A percentile compares a stretch with the other conserved stretches of the same genome.
Evolutionary conservation across 768 basidiomycete genomes (phyloP).

Genomic region (Boletus vinaceobasis): DNA sequence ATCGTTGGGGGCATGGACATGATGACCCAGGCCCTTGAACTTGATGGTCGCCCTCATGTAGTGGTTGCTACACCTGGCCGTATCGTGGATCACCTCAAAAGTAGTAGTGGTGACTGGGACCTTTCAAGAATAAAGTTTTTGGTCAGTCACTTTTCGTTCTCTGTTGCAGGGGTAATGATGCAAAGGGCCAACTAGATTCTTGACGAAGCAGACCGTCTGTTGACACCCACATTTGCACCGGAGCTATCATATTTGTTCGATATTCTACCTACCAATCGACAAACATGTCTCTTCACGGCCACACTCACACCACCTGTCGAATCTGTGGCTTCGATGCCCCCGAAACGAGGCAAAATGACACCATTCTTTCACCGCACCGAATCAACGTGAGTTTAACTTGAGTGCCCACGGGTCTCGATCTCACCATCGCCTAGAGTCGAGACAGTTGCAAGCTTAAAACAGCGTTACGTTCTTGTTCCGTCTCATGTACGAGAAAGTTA

Average conservation of each 20-base stretch:
- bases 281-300: conserved; percentile 96
- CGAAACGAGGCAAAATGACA: conserved; percentile 76
- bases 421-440: conserved; percentile 55
- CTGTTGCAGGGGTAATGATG: background rate
- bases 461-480: conserved; percentile 88
- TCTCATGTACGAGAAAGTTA: conserved; percentile 93
- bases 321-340: conserved; percentile 63
- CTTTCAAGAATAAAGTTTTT: conserved; percentile 81
- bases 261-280: conserved; percentile 77
- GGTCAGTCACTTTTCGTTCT: conserved; percentile 40
- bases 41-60: conserved; percentile 83
- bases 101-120: conserved; percentile 75
- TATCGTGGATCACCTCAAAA: conserved; percentile 85
- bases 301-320: conserved; percentile 89
- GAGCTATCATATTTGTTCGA: conserved; percentile 79
- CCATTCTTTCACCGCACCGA: conserved; percentile 84
- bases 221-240: conserved; percentile 84
- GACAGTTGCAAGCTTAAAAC: conserved; percentile 85
- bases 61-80: conserved; percentile 96
- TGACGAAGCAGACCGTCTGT: conserved; percentile 93
- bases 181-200: conserved; percentile 56
- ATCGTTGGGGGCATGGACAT: conserved; percentile 99
- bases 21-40: conserved; percentile 88
- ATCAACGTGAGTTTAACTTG: conserved; percentile 53
- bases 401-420: background rate